Evolutionary conservation across 2,329 filamentous ascomycete genomes (phyloP).

Genomic region (Epichloe scottii): DNA sequence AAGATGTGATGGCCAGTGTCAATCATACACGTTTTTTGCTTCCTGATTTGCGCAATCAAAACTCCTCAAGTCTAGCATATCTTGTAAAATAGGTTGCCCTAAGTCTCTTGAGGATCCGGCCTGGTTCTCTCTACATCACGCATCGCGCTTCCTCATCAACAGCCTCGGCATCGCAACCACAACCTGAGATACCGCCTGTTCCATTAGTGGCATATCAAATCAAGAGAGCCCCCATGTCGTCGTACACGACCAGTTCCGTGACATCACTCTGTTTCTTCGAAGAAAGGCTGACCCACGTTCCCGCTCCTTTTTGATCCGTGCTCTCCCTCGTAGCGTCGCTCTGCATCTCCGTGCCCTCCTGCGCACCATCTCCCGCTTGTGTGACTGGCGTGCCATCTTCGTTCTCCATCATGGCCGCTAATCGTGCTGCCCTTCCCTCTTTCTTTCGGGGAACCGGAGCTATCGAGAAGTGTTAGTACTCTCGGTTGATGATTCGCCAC

Average conservation of each 20-base stretch:
- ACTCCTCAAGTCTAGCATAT: neutral
- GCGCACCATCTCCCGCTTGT: neutral
- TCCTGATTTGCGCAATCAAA: too few species aligned
- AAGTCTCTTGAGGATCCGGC: neutral
- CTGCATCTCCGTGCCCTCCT: neutral
- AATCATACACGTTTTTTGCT: too few species aligned
- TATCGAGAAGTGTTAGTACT: slow-evolving; percentile 14
- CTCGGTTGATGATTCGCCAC: neutral
- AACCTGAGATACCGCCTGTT: neutral
- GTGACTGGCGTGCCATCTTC: slow-evolving; percentile 13
- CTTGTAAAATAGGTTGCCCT: neutral
- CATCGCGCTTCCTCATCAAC: neutral
- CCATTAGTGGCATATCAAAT: neutral
- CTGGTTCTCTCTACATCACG: neutral
- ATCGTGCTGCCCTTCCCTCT: slow-evolving; percentile 39
- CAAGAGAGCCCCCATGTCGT: neutral
- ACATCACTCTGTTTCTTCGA: neutral
- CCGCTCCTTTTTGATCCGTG: neutral
- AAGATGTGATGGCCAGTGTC: neutral
- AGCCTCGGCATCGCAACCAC: neutral
- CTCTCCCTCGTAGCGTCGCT: neutral
- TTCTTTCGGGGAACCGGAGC: slow-evolving; percentile 42
- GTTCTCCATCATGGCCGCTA: slow-evolving; percentile 38
- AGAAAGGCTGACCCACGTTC: neutral
- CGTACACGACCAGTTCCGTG: neutral